These are phyloP conservation scores for Scalesia atractyloides DNA, from an alignment of 129 eudicot genomes.

Conservation along the genomic window DNA sequence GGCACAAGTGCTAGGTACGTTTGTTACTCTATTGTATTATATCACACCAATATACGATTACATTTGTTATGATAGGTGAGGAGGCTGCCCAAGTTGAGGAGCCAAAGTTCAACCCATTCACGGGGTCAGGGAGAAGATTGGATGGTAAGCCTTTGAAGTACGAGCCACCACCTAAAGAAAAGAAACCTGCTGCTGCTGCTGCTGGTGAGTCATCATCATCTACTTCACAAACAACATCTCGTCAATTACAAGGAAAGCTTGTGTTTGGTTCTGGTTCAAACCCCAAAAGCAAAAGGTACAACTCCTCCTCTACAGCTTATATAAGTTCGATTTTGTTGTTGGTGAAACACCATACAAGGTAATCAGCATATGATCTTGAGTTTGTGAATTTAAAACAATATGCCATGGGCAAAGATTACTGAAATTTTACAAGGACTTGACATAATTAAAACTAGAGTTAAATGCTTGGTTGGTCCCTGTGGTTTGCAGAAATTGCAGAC, in stretches of 20 bases:
- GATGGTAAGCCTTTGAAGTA: constrained; percentile 75
- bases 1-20: constrained; percentile 57
- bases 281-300: constrained; percentile 76
- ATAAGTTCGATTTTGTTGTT: not conserved
- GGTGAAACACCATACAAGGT: not conserved
- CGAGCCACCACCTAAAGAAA: constrained; percentile 64
- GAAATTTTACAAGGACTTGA: not conserved
- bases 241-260: constrained; percentile 88
- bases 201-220: constrained; percentile 39
- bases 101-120: constrained; percentile 86
- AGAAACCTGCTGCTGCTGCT: constrained; percentile 43
- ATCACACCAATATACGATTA: not conserved
- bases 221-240: constrained; percentile 57
- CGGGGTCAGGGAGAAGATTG: constrained; percentile 75
- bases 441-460: not conserved
- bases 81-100: constrained; percentile 60
- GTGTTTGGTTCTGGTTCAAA: constrained; percentile 80
- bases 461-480: too few species aligned
- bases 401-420: not conserved
- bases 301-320: not conserved
- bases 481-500: too few species aligned
- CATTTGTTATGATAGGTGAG: constrained; percentile 38
- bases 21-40: not conserved
- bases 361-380: not conserved
- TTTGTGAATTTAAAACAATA: not conserved